phyloP scores from a whole-genome alignment of 2,329 filamentous ascomycete species.

The Mollisiaceae sp. region DNA sequence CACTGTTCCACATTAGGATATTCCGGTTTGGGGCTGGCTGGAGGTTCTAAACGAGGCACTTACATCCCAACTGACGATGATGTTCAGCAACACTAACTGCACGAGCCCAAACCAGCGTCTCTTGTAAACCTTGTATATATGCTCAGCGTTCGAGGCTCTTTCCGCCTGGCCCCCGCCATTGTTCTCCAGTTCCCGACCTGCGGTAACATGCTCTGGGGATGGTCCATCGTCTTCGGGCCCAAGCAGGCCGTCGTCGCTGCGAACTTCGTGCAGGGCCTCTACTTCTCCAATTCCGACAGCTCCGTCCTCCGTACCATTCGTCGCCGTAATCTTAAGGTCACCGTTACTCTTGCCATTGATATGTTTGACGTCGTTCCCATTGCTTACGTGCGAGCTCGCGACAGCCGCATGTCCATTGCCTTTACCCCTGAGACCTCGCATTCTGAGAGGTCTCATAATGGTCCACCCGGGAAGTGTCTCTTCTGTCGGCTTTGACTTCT shows the following conservation, averaged over 20 bases:
- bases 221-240: conserved; percentile 30
- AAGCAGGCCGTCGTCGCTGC: conserved; percentile 41
- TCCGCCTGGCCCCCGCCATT: conserved; percentile 15
- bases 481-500: conserved; percentile 16
- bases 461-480: conserved; percentile 35
- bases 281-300: conserved; percentile 29
- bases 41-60: conserved; percentile 48
- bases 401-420: conserved; percentile 11
- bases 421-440: conserved; percentile 29
- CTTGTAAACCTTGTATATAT: conserved; percentile 70
- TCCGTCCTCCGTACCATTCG: conserved; percentile 23
- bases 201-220: not conserved
- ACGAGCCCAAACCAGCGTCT: conserved; percentile 86
- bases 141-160: conserved; percentile 14
- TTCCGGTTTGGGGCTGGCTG: conserved; percentile 12
- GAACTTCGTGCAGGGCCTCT: conserved; percentile 35
- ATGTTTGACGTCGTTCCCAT: conserved; percentile 17
- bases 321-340: conserved; percentile 28
- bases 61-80: conserved; percentile 95
- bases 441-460: conserved; percentile 35
- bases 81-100: conserved; percentile 86
- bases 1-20: conserved; percentile 60
- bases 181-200: conserved; percentile 10
- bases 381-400: conserved; percentile 15
- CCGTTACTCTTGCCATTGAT: conserved; percentile 22